Evolutionary conservation across 106 monocot species (phyloP), one percentile per base, ranked within the genome.

Genomic region (Narthecium ossifragum): DNA sequence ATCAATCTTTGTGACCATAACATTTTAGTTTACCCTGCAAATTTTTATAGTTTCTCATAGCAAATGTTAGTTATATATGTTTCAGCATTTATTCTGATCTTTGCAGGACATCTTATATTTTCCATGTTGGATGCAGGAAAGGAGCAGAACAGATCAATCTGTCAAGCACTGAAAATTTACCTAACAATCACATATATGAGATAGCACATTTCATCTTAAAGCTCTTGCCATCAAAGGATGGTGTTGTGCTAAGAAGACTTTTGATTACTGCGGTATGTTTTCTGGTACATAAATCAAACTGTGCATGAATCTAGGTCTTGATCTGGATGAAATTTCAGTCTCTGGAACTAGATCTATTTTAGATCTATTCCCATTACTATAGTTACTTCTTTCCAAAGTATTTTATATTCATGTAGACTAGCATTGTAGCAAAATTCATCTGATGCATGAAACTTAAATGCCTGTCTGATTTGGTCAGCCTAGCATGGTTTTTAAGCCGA

Each of bases 171-270:
- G 31, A 17, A 32, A 55, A 60, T 8, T 22, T 30, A 25, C 34
- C 41, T 53, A 57, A 23, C 0, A 58, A 36, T 59, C 26, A 39
- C 33, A 10, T 60, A 8, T 69, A 60, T 71, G 69, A 72, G 26
- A 50, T 66, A 39, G 68, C 68, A 34, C 65, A 73, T 27, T 47
- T 74, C 27, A 62, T 81, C 17, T 69, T 82, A 55, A 71, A 57
- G 73, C 79, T 93, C 73, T 72, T 93, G 38, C 12, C 76, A 41
- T 82, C 88, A n/a, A 81, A 79, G 39, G 60, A 93, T 56, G 88
- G 88, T 45, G 62, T 41, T 69, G 88, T 93, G 26, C 45, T 93
- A 51, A 78, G 93, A 72, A 75, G 88, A 70, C 75, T 93, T 65
- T 45, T 93, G 15, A 68, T 93, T 75, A 60, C 66, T 65, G 85